Base-by-base conservation (phyloP, 768 basidiomycete species). In the Crepidotus variabilis region DNA sequence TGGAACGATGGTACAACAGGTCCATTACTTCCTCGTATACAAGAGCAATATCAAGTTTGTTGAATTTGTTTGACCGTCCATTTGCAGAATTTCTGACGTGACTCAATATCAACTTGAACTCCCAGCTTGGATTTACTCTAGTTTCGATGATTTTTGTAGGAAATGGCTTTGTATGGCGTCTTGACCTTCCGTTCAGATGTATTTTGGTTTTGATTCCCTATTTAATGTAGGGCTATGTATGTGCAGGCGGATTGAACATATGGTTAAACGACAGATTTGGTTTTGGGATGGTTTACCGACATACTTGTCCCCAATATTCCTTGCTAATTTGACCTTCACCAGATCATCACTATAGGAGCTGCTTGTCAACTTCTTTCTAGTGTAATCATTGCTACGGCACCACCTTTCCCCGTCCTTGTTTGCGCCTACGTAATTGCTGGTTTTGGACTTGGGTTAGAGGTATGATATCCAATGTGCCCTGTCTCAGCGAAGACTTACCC, bases 1-100 rank as follows among this genome's bases (percentile, higher is more conserved):
- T 92, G 89, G 88, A 89, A 87, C 61, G 90, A 91, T 65, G 87
- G 84, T 7, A 79, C 85, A 0, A 81, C 82, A 8, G 91, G 91
- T 1, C 89, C 91, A 1, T 69, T 94, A 24, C 70, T 93, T 5
- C 91, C 89, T 1, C 76, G 83, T 16, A 85, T 93, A 48, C 89
- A 89, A 65, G 65, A 69, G 5, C 75, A 62, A 71, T 90, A 75
- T 60, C 61, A 52, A 70, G 80, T 64, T 81, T 80, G 64, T 54
- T 33, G 20, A 24, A 9, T 4, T 2, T 20, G 43, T 22, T 18
- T 6, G 32, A 43, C 39, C 13, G 20, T 20, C 18, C 5, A 1
- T 14, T 20, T 20, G 21, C 14, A 3, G 13, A 1, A n/a, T 18
- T 7, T 21, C 18, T 6, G 20, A 16, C 22, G 3, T 47, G 14